Evolutionary conservation across 257 asterid genomes (phyloP).

Genomic region (Solanum ossicruentum): DNA sequence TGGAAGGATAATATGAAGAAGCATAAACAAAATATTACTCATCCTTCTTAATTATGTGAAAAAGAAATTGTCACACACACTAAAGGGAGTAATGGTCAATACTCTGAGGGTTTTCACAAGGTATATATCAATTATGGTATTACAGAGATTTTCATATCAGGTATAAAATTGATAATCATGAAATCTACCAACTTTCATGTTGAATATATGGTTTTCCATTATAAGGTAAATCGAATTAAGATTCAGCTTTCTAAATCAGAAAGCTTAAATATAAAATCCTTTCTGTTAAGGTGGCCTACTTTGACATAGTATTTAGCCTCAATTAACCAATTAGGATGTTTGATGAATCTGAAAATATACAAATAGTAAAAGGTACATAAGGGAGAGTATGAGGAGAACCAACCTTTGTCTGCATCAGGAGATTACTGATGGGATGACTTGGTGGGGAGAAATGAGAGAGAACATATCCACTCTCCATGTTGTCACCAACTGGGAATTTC

Average conservation of each 20-base stretch:
- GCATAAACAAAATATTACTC: background rate
- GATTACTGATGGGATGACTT: slow-evolving; percentile 23
- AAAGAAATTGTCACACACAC: background rate
- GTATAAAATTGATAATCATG: background rate
- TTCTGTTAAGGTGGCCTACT: background rate
- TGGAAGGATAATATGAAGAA: background rate
- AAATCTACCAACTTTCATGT: background rate
- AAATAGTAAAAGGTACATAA: background rate
- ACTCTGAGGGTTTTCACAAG: background rate
- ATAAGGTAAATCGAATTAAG: background rate
- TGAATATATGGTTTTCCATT: background rate
- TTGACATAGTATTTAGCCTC: background rate
- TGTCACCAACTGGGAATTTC: slow-evolving; percentile 28
- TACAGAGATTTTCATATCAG: background rate
- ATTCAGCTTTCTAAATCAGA: background rate
- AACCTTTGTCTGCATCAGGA: slow-evolving; percentile 51
- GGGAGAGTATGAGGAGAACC: background rate
- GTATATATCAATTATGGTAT: background rate
- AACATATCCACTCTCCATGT: slow-evolving; percentile 34
- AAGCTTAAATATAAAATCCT: background rate
- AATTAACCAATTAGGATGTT: background rate
- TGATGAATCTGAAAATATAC: background rate
- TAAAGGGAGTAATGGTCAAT: background rate
- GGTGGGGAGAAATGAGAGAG: slow-evolving; percentile 37
- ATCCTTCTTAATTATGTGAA: background rate